Percentiles rank a stretch among this genome's conserved stretches.
These are phyloP conservation scores for Zygosaccharomyces lentus DNA, from an alignment of 805 yeast genomes.

Conservation along the genomic window DNA sequence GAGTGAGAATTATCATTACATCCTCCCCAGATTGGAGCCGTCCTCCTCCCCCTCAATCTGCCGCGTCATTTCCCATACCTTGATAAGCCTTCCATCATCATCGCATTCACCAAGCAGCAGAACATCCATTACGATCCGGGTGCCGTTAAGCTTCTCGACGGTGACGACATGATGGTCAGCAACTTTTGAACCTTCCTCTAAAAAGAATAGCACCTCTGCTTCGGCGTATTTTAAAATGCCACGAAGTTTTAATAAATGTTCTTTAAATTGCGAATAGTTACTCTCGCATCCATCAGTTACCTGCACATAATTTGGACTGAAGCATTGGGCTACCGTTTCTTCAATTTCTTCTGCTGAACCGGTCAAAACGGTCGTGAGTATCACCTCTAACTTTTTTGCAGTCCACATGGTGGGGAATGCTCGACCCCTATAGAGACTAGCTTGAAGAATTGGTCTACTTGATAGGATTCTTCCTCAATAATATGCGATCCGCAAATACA, in stretches of 20 bases:
- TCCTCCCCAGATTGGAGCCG: not conserved
- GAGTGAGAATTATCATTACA: not conserved
- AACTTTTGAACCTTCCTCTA: not conserved
- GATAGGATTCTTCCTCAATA: too few relatives aligned
- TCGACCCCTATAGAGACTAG: too few relatives aligned
- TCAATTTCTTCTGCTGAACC: not conserved
- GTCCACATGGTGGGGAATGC: too few relatives aligned
- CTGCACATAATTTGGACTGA: not conserved
- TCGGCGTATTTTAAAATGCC: not conserved
- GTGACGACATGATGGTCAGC: not conserved
- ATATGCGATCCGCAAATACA: too few relatives aligned
- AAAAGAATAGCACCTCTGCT: not conserved
- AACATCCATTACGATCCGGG: not conserved
- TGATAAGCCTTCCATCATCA: not conserved
- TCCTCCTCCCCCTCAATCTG: not conserved
- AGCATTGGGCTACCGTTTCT: not conserved
- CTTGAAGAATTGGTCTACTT: too few relatives aligned
- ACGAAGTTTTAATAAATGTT: not conserved
- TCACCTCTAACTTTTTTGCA: not conserved
- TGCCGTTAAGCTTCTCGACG: not conserved
- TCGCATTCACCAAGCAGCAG: not conserved
- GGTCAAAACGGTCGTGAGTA: not conserved
- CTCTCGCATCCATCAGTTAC: not conserved
- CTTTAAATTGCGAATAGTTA: not conserved
- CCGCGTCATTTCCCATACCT: not conserved